phyloP scores from a whole-genome alignment of 352 stramenopile species.

The Ophiocytium majus region DNA sequence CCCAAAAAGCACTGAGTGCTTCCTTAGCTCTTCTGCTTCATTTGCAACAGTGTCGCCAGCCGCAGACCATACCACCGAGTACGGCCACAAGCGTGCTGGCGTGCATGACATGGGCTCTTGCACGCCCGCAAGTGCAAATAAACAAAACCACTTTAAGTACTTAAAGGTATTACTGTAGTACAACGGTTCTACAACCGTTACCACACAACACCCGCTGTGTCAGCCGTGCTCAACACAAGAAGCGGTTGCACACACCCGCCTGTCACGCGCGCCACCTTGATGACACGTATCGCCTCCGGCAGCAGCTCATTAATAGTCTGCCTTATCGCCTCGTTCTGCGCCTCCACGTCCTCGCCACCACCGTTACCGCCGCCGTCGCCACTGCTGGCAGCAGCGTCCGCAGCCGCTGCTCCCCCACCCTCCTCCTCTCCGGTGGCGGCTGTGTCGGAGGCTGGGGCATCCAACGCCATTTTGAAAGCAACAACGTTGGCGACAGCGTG shows the following conservation, averaged over 20 bases:
- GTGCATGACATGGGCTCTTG: no score
- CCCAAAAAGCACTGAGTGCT: no score
- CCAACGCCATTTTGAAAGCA: background rate
- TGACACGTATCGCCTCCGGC: constrained; percentile 68
- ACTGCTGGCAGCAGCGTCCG: background rate
- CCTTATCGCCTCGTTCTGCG: background rate
- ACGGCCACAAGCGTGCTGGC: no score
- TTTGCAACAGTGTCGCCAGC: no score
- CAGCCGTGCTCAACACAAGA: no score
- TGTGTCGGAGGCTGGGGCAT: background rate
- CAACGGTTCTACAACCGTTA: no score
- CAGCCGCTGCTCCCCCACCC: background rate
- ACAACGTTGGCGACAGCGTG: constrained; percentile 74
- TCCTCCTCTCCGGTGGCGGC: background rate
- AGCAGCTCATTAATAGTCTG: constrained; percentile 66
- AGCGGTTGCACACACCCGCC: constrained; percentile 36
- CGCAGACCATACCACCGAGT: no score
- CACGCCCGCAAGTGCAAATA: no score
- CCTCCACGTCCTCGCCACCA: background rate
- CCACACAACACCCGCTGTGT: no score
- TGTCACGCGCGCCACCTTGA: constrained; percentile 18
- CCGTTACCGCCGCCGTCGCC: background rate
- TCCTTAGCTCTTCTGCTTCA: no score
- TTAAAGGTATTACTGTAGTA: no score
- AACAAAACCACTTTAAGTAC: no score